Base-by-base conservation (phyloP, 805 yeast genomes). In the Hermanozyma aechmeae region DNA sequence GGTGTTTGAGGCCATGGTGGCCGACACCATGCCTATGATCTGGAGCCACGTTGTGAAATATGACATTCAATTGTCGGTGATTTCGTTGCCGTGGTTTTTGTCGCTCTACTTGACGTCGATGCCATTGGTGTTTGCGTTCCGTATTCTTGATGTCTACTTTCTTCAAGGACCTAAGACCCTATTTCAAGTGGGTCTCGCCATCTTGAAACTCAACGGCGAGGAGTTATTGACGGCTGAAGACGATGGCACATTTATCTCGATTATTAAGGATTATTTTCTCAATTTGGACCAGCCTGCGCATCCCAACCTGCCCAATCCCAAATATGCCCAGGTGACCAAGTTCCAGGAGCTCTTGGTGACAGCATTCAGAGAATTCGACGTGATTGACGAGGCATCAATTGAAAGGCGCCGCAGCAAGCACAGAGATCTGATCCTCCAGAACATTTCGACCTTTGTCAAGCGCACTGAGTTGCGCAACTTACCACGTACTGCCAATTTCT, bases 51-150 rank as follows among this genome's bases (percentile, higher is more conserved):
- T 92, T 25, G 62, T 63, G 3, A 68, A 70, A 28, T 57, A 79
- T 39, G 97, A 92, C 46, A 89, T 92, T 29, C 97, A 93, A 47
- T 63, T 93, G 11, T 82, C 95, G 0, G 93, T 92, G 12, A 89
- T 89, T 1, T 84, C 96, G 0, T 59, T 92, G 25, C 97, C 98
- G 2, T 92, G 99, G 99, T 92, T 92, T 49, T 60, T 92, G 30
- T 84, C 96, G 0, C 58, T 92, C 23, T 92, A 83, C 52, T 70
- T 89, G 40, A 87, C 82, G 42, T 78, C 95, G 0, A 86, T 92
- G 95, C 98, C 98, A 0, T 59, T 92, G 40, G 86, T 86, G 5
- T 89, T 76, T 57, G 96, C 98, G 2, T 83, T 86, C 45, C 65
- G 97, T 51, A 81, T 92, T 26, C 68, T 89, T 45, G 99, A 92